These are phyloP conservation scores for Pterocarpus macrocarpus DNA, from an alignment of 306 rosid genomes.

Conservation along the genomic window DNA sequence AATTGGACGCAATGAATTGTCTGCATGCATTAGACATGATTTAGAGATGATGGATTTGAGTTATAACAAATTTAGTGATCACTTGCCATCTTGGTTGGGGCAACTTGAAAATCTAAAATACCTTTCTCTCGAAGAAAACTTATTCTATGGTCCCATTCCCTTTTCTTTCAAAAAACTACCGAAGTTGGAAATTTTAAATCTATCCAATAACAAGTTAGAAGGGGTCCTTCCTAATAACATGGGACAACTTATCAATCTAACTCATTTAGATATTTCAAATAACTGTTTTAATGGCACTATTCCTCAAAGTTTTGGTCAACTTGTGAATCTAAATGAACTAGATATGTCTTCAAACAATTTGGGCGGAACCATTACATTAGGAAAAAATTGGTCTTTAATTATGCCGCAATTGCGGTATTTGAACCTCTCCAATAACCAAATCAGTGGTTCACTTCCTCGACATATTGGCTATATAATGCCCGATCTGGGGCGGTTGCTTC, in stretches of 20 bases:
- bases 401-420: neutral
- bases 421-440: neutral
- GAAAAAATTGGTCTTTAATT: neutral
- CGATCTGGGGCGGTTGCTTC: neutral
- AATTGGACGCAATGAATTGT: too few relatives aligned
- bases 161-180: neutral
- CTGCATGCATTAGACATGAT: too few relatives aligned
- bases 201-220: too few relatives aligned
- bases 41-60: too few relatives aligned
- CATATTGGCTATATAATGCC: conserved; percentile 9
- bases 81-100: too few relatives aligned
- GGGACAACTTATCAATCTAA: too few relatives aligned
- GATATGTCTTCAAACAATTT: neutral
- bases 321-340: neutral
- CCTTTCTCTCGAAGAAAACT: neutral
- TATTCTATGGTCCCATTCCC: neutral
- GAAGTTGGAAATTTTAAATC: neutral
- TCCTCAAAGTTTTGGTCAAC: neutral
- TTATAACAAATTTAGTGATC: too few relatives aligned
- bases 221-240: too few relatives aligned
- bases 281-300: neutral
- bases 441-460: conserved; percentile 13
- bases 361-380: neutral
- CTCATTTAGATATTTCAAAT: neutral
- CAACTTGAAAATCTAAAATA: neutral